These are phyloP conservation scores for Astrephomene gubernaculifera DNA, from an alignment of 139 green algal species.

Conservation along the genomic window DNA sequence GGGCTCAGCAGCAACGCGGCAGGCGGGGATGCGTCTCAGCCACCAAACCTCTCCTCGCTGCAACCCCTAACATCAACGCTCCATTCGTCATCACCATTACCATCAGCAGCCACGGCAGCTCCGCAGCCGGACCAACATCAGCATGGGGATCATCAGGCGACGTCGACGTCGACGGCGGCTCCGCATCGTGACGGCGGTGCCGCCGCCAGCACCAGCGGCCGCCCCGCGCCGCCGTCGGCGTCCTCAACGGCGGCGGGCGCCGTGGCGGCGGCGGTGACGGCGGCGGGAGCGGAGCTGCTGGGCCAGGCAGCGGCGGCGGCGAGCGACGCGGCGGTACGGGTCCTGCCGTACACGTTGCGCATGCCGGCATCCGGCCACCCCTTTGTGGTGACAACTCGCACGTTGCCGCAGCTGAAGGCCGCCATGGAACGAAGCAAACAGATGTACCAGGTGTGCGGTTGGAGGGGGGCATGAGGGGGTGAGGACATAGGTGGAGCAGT, in stretches of 20 bases:
- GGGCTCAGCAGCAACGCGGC: too few relatives aligned
- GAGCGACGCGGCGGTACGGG: background rate
- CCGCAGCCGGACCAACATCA: background rate
- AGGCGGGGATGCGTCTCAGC: too few relatives aligned
- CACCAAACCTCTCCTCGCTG: too few relatives aligned
- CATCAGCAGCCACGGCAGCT: background rate
- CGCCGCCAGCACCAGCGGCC: background rate
- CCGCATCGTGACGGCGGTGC: too few relatives aligned
- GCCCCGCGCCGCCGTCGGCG: background rate
- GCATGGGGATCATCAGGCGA: background rate
- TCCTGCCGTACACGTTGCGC: constrained; percentile 46
- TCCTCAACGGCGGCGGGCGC: background rate
- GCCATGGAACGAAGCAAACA: constrained; percentile 17
- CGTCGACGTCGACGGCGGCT: background rate
- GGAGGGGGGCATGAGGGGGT: background rate
- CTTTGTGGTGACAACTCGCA: constrained; percentile 52
- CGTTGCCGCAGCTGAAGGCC: constrained; percentile 45
- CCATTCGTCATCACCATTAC: background rate
- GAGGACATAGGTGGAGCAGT: background rate
- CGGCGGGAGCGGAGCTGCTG: background rate
- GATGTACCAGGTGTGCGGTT: constrained; percentile 22
- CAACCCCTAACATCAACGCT: too few relatives aligned
- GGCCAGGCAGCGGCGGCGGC: background rate
- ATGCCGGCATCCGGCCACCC: constrained; percentile 42
- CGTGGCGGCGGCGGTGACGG: background rate